These are phyloP conservation scores for Fusarium sp. DNA, from an alignment of 2,329 filamentous ascomycete species.

Conservation along the genomic window DNA sequence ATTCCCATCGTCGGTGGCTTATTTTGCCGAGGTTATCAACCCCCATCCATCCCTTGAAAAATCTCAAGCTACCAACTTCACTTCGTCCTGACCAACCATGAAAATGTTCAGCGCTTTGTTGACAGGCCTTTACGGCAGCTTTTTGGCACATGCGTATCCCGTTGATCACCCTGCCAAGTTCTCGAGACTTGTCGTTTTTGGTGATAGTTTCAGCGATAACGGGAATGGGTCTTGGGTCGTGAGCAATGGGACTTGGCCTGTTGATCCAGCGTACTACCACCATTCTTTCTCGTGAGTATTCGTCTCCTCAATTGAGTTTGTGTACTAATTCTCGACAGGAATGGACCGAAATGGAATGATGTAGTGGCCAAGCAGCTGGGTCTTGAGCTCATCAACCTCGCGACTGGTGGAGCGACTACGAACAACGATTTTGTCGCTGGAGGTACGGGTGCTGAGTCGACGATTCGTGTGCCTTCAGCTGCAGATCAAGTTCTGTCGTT, in stretches of 20 bases:
- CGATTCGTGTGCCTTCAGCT: conserved; percentile 17
- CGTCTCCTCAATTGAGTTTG: fast-evolving
- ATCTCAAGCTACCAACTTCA: background rate
- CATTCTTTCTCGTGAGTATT: conserved; percentile 22
- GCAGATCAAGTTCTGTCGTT: conserved; percentile 15
- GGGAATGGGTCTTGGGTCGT: conserved; percentile 28
- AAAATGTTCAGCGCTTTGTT: conserved; percentile 1
- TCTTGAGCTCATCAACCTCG: conserved; percentile 23
- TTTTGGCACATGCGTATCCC: background rate
- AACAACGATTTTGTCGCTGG: conserved; percentile 23
- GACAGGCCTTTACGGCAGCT: background rate
- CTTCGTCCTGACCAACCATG: background rate
- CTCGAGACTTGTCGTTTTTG: conserved; percentile 20
- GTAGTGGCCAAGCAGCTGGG: background rate
- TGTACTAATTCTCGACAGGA: background rate
- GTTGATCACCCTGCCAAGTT: background rate
- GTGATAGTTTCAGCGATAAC: conserved; percentile 31
- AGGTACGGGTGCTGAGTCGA: conserved; percentile 14
- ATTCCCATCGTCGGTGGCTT: background rate
- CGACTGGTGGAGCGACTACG: conserved; percentile 16
- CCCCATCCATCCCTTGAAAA: background rate
- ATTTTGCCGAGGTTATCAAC: conserved; percentile 6
- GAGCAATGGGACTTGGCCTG: conserved; percentile 26
- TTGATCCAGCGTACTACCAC: conserved; percentile 22
- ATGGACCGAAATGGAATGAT: conserved; percentile 24